phyloP scores from a whole-genome alignment of 768 basidiomycete genomes.

The Melanogaster broomeanus region DNA sequence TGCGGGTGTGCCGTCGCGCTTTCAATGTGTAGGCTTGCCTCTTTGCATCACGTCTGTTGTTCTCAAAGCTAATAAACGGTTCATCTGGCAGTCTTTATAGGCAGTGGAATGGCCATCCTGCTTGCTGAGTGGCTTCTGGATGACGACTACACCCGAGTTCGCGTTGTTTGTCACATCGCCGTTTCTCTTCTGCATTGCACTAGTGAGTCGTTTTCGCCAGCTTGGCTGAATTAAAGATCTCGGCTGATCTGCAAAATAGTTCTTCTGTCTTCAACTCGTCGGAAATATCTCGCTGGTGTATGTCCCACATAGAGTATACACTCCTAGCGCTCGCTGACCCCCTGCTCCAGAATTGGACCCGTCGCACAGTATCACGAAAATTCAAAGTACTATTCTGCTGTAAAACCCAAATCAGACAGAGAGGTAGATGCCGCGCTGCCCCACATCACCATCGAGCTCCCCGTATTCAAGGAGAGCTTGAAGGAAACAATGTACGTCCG shows the following conservation, averaged over 20 bases:
- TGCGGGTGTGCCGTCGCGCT: constrained; percentile 65
- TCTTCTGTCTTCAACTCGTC: constrained; percentile 73
- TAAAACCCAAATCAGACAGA: constrained; percentile 57
- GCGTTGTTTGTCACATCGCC: constrained; percentile 64
- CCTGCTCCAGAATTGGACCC: constrained; percentile 61
- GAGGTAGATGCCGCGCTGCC: constrained; percentile 66
- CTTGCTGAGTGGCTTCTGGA: constrained; percentile 75
- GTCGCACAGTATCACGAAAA: constrained; percentile 86
- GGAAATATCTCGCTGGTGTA: constrained; percentile 64
- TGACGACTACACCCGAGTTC: constrained; percentile 58
- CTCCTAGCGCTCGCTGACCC: constrained; percentile 6
- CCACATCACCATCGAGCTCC: constrained; percentile 80
- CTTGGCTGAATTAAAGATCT: neutral
- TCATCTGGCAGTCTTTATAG: constrained; percentile 62
- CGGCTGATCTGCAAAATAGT: constrained; percentile 40
- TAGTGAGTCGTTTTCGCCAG: constrained; percentile 47
- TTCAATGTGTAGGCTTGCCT: constrained; percentile 53
- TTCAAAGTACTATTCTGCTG: constrained; percentile 78
- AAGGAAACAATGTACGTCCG: constrained; percentile 72
- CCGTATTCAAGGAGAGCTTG: constrained; percentile 85
- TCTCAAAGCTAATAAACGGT: constrained; percentile 5
- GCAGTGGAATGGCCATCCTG: constrained; percentile 56
- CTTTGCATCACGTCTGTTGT: constrained; percentile 1
- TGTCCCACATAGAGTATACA: neutral
- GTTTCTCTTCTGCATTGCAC: constrained; percentile 71